phyloP scores from a whole-genome alignment of 805 yeast species.

The Candida insectorum region DNA sequence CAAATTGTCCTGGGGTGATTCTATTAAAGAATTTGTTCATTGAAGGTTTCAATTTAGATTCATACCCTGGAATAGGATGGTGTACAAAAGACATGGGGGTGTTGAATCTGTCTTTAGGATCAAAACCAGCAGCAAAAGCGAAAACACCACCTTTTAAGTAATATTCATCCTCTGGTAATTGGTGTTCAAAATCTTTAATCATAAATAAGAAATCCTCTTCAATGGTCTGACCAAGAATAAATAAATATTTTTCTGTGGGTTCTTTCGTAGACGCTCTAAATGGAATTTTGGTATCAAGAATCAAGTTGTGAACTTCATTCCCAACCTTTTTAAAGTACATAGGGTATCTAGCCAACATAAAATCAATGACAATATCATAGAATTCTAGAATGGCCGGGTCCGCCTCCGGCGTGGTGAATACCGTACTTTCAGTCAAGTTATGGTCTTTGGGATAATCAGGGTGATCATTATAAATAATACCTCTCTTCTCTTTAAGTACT shows the following conservation, averaged over 20 bases:
- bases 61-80: constrained; percentile 42
- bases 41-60: constrained; percentile 32
- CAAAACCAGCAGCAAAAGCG: constrained; percentile 45
- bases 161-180: constrained; percentile 33
- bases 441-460: constrained; percentile 27
- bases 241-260: constrained; percentile 15
- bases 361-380: constrained; percentile 27
- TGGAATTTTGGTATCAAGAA: constrained; percentile 22
- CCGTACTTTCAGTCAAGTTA: constrained; percentile 25
- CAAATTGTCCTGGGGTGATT: constrained; percentile 33
- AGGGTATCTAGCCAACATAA: constrained; percentile 38
- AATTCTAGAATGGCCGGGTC: constrained; percentile 33
- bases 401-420: constrained; percentile 31
- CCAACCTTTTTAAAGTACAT: constrained; percentile 25
- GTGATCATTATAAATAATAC: constrained; percentile 28
- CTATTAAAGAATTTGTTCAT: constrained; percentile 41
- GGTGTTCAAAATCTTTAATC: constrained; percentile 30
- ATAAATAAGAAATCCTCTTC: constrained; percentile 42
- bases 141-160: constrained; percentile 42
- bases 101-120: constrained; percentile 35
- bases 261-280: constrained; percentile 1
- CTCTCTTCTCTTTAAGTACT: constrained; percentile 23
- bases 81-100: constrained; percentile 37
- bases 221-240: constrained; percentile 25
- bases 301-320: constrained; percentile 20